Evolutionary conservation across 768 basidiomycete genomes (phyloP).

Genomic region (Pleurotus ostreatus): DNA sequence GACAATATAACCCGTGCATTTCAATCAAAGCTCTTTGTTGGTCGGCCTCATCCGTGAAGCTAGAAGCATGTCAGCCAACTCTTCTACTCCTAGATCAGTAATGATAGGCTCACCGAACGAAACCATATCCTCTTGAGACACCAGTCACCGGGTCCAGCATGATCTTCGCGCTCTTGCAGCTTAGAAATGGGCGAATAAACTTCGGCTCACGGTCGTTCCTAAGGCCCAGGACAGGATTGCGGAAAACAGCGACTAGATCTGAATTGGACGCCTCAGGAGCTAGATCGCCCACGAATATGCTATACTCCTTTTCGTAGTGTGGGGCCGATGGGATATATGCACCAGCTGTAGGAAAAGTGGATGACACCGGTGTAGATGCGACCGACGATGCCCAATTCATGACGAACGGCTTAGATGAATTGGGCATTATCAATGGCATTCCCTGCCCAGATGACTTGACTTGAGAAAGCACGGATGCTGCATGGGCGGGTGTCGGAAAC

Average conservation of each 20-base stretch:
- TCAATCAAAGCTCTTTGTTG: constrained; percentile 87
- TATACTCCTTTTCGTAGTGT: constrained; percentile 81
- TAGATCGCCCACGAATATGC: constrained; percentile 92
- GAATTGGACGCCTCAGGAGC: constrained; percentile 92
- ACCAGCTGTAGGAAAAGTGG: constrained; percentile 24
- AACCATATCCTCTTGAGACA: constrained; percentile 87
- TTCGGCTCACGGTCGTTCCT: constrained; percentile 85
- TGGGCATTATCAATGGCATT: constrained; percentile 70
- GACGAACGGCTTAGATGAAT: constrained; percentile 77
- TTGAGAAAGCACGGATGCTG: constrained; percentile 67
- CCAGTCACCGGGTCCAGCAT: constrained; percentile 91
- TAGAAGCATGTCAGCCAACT: constrained; percentile 24
- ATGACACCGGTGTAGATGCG: constrained; percentile 25
- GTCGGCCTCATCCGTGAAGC: constrained; percentile 85
- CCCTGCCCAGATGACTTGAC: constrained; percentile 45
- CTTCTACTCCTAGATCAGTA: constrained; percentile 7
- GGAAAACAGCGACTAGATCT: constrained; percentile 92
- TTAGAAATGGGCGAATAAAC: constrained; percentile 83
- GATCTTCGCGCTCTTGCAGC: constrained; percentile 94
- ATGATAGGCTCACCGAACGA: constrained; percentile 62
- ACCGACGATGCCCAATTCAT: constrained; percentile 68
- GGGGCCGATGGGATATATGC: constrained; percentile 33
- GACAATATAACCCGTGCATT: constrained; percentile 89
- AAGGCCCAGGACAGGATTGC: constrained; percentile 83
- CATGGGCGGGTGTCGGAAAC: constrained; percentile 68